Conservation (phyloP, 345 rosid species). For the Moricandia moricandioides region DNA sequence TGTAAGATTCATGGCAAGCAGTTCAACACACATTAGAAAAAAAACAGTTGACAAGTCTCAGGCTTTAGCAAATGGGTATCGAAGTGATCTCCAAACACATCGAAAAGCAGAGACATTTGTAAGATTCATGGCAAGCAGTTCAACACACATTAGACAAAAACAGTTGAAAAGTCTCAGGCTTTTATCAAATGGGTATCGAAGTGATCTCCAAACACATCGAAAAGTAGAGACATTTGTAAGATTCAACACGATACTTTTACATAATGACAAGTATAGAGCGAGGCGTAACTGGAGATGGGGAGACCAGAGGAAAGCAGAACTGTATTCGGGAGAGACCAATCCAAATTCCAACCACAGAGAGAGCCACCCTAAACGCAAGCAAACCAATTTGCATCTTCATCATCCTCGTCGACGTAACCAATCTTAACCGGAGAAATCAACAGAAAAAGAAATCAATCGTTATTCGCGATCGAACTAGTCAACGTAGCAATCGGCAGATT, state of each 20-base stretch:
- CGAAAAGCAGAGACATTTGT: neutral
- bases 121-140: neutral
- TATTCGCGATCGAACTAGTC: constrained; percentile 5
- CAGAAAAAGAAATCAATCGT: neutral
- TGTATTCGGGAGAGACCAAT: constrained; percentile 45
- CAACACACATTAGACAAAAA: neutral
- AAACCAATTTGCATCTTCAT: constrained; percentile 35
- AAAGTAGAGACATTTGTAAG: neutral
- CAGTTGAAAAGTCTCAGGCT: neutral
- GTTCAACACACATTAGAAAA: too few relatives aligned
- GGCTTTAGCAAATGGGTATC: too few relatives aligned
- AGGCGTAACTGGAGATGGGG: constrained; percentile 47
- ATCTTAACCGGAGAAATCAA: constrained; percentile 7
- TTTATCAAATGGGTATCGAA: neutral
- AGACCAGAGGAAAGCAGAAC: constrained; percentile 85
- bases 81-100: neutral
- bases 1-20: neutral
- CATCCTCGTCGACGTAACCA: constrained; percentile 15
- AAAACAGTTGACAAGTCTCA: too few relatives aligned
- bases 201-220: neutral
- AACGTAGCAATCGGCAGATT: neutral
- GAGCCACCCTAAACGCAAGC: constrained; percentile 28
- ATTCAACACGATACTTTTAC: neutral
- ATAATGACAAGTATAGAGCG: neutral
- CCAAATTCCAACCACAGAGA: constrained; percentile 35